Evolutionary conservation across 768 basidiomycete genomes (phyloP), one percentile per base, ranked within the genome.

Genomic region (Tricholomella constricta): DNA sequence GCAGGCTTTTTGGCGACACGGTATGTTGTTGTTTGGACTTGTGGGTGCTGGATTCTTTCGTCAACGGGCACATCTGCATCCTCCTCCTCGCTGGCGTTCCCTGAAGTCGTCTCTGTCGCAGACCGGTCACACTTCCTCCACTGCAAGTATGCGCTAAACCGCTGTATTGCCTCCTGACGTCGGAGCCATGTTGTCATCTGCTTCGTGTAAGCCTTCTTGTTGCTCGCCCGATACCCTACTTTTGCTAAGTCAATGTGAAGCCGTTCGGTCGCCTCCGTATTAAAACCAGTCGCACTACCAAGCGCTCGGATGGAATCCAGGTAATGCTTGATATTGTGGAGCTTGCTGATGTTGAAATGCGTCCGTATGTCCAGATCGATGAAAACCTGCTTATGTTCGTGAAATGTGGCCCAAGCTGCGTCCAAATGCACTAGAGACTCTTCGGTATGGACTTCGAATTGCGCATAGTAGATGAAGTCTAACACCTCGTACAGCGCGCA

Each of bases 111-210:
- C 36, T 6, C 7, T 6, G 7, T 15, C 15, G 14, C 6, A 37
- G 5, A 15, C 36, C n/a, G 36, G 36, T 19, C 6, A 7, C 14
- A 37, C 17, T n/a, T n/a, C n/a, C n/a, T n/a, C 42, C 42, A 43
- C 7, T 17, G 25, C 42, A 43, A n/a, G 10, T 43, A 43, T 10
- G 12, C 7, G n/a, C 14, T 26, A n/a, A 43, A 43, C 15, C 27
- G 42, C 3, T 14, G 7, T 8, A 43, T 26, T 10, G 42, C 42
- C 26, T 43, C 42, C 3, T 11, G 42, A 17, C 42, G 42, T 7
- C 47, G 45, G 12, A 80, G 60, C 71, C 71, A 75, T 0, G 25
- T 29, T 0, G 69, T 65, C 77, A 80, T 80, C 45, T 78, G 77
- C 15, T 52, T 36, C 3, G 59, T 51, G 43, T 67, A 71, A 10